Base-by-base conservation (phyloP, 164 flowering plant genomes). In the Chimonanthus salicifolius region DNA sequence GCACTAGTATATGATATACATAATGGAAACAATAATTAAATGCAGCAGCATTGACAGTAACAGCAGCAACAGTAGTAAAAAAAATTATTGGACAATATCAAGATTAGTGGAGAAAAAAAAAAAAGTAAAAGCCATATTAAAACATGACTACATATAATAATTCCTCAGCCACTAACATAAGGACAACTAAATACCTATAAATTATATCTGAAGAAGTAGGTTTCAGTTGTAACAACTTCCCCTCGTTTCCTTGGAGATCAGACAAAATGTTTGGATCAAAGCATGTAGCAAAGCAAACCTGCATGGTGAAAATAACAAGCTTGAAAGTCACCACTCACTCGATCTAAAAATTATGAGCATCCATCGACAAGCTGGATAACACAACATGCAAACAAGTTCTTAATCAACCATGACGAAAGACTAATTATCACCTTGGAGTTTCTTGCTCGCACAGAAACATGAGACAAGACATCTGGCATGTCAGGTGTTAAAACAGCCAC, bases 401-500 rank as follows among this genome's bases (percentile, higher is more conserved):
- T 50, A 7, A 48, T 66, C 45, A 33, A 33, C 33, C 33, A 33
- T 33, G 33, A 33, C 33, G 33, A 33, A 33, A 33, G 33, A 33
- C 33, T 33, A 33, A 33, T n/a, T 9, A 64, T 73, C 73, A 95
- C 99, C 90, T 93, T 95, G 85, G 94, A 62, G 81, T 95, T 95
- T 85, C 98, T 90, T 79, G 98, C 99, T 83, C 99, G 88, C 63
- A 95, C 98, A 75, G 99, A 95, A 79, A 95, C 98, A 89, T 95
- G 99, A 74, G 99, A 95, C 62, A 95, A 83, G 63, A 95, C 97
- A 88, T 95, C 98, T 64, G 98, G 99, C 98, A 95, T 95, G 85
- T 93, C 97, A 78, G 98, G 95, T 49, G 99, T 95, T 75, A 95
- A 81, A 69, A 95, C 92, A 70, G 99, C 99, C 79, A 93, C 99